These are phyloP conservation scores for Eutypa lata DNA, from an alignment of 2,329 filamentous ascomycete species.

Conservation along the genomic window DNA sequence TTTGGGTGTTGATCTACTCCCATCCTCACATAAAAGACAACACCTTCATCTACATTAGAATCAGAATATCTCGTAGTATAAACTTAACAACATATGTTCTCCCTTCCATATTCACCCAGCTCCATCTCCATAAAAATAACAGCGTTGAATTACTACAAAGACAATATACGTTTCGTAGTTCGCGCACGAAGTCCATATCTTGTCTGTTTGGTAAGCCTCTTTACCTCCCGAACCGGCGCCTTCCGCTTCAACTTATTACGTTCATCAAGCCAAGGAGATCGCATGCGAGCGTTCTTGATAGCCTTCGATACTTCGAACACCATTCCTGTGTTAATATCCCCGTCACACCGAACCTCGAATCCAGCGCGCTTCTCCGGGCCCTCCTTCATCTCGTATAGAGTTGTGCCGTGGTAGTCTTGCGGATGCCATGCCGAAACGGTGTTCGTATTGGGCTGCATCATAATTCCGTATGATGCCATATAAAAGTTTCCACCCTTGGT, in stretches of 20 bases:
- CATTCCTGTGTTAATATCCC: constrained; percentile 13
- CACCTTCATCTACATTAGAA: too few relatives aligned
- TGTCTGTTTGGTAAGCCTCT: constrained; percentile 1
- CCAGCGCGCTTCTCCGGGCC: constrained; percentile 7
- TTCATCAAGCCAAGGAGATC: constrained; percentile 3
- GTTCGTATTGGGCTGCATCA: constrained; percentile 16
- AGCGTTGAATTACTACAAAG: too few relatives aligned
- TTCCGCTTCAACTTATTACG: not conserved
- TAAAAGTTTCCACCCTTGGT: constrained; percentile 17
- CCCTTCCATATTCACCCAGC: too few relatives aligned
- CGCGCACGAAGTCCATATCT: constrained; percentile 1
- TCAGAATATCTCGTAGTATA: too few relatives aligned
- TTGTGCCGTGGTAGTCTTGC: constrained; percentile 16
- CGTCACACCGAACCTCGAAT: constrained; percentile 10
- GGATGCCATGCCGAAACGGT: constrained; percentile 15
- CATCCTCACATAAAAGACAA: too few relatives aligned
- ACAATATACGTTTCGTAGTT: too few relatives aligned
- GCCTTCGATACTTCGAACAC: constrained; percentile 12
- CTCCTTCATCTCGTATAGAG: constrained; percentile 17
- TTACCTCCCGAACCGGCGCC: not conserved
- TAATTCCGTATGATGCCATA: constrained; percentile 18
- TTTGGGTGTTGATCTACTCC: too few relatives aligned
- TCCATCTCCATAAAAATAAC: too few relatives aligned
- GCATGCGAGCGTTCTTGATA: constrained; percentile 7
- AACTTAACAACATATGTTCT: too few relatives aligned